Percentiles rank a stretch among this genome's conserved stretches.
phyloP scores from a whole-genome alignment of 768 basidiomycete species.

The Favolaschia claudopus region DNA sequence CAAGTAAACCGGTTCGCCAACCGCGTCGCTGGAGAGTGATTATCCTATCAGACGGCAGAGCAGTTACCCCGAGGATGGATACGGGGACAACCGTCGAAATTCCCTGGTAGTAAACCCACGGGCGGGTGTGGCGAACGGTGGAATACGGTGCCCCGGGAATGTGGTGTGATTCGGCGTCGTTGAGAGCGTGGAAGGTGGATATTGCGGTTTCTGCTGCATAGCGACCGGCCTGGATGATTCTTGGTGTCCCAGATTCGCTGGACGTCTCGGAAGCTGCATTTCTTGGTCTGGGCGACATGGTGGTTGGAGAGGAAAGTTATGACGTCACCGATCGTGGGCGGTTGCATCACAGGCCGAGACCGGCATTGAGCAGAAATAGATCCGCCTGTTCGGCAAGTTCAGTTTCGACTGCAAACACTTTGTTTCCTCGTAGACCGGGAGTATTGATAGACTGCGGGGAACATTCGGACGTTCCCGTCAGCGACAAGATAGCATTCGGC shows the following conservation, averaged over 20 bases:
- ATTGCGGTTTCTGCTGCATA: constrained; percentile 40
- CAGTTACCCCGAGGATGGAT: constrained; percentile 14
- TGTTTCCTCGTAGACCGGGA: too few relatives aligned
- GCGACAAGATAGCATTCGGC: too few relatives aligned
- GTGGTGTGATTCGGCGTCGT: constrained; percentile 47
- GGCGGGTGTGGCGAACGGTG: constrained; percentile 53
- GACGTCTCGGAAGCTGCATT: constrained; percentile 22
- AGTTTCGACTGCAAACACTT: too few relatives aligned
- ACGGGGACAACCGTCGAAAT: constrained; percentile 50
- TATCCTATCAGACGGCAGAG: constrained; percentile 26
- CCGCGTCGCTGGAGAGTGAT: constrained; percentile 45
- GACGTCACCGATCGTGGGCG: constrained; percentile 36
- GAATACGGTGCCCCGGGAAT: constrained; percentile 53
- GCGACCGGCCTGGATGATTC: background rate
- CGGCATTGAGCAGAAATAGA: too few relatives aligned
- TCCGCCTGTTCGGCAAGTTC: too few relatives aligned
- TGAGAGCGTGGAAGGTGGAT: constrained; percentile 47
- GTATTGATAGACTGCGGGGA: too few relatives aligned
- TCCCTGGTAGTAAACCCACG: constrained; percentile 43
- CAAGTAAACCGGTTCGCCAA: constrained; percentile 22
- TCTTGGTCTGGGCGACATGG: constrained; percentile 11
- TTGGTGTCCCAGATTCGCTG: background rate
- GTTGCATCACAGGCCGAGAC: too few relatives aligned
- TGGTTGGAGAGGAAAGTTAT: constrained; percentile 4
- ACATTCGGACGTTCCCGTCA: too few relatives aligned